Evolutionary conservation across 768 basidiomycete genomes (phyloP).

Genomic region (Mycena kentingensis): DNA sequence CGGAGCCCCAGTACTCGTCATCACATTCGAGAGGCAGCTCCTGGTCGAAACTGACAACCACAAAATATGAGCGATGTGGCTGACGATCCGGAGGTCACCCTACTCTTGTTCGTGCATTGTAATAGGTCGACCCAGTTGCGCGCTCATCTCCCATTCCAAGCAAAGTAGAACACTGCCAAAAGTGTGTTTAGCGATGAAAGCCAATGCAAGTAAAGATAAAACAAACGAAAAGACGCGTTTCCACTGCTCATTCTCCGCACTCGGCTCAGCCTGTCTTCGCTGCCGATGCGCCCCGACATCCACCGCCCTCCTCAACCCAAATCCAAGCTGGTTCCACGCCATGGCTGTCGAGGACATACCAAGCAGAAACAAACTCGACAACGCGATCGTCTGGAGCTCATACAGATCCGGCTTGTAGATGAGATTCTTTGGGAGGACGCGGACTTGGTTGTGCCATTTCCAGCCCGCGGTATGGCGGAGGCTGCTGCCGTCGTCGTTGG

Average conservation of each 20-base stretch:
- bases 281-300: slow-evolving; percentile 59
- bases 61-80: neutral
- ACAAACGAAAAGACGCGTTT: slow-evolving; percentile 53
- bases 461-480: slow-evolving; percentile 3
- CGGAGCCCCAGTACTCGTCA: slow-evolving; percentile 65
- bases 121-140: slow-evolving; percentile 56
- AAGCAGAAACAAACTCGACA: slow-evolving; percentile 43
- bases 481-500: slow-evolving; percentile 24
- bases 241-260: slow-evolving; percentile 60
- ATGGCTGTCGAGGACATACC: slow-evolving; percentile 43
- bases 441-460: slow-evolving; percentile 30
- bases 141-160: slow-evolving; percentile 27
- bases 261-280: slow-evolving; percentile 33
- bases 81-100: slow-evolving; percentile 22
- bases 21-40: slow-evolving; percentile 65
- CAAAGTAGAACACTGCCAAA: slow-evolving; percentile 23
- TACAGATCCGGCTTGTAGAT: slow-evolving; percentile 15
- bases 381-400: slow-evolving; percentile 17
- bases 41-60: slow-evolving; percentile 51
- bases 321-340: slow-evolving; percentile 60
- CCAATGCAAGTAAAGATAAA: neutral
- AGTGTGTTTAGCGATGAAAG: neutral
- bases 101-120: slow-evolving; percentile 62
- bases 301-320: slow-evolving; percentile 58
- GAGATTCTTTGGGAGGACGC: slow-evolving; percentile 13